phyloP scores from a whole-genome alignment of 345 rosid genomes.

The Brassica juncea region DNA sequence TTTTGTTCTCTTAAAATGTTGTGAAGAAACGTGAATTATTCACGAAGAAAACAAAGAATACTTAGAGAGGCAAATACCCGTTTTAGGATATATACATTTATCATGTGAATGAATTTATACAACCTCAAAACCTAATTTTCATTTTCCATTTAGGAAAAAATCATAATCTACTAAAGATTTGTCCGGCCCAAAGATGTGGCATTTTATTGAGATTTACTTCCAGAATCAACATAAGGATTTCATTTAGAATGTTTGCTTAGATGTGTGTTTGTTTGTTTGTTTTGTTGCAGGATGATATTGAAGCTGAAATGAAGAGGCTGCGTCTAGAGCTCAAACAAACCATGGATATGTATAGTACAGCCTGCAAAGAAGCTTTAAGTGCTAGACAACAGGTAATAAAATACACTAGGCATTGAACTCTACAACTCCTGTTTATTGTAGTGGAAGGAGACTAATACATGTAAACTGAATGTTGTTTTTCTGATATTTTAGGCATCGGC shows the following conservation, averaged over 20 bases:
- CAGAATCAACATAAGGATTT: not conserved
- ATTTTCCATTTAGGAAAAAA: too few species aligned
- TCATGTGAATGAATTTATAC: not conserved
- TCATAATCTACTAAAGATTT: not conserved
- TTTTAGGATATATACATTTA: not conserved
- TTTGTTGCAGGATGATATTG: constrained; percentile 68
- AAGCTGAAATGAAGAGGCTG: constrained; percentile 85
- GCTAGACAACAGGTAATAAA: constrained; percentile 71
- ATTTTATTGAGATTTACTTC: not conserved
- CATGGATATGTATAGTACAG: constrained; percentile 84
- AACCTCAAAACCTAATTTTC: not conserved
- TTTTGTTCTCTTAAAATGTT: not conserved
- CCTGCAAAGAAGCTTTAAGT: constrained; percentile 83
- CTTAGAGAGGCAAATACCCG: not conserved
- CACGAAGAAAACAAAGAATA: not conserved
- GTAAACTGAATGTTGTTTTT: not conserved
- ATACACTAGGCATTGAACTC: not conserved
- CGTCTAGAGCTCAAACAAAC: constrained; percentile 88
- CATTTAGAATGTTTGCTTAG: not conserved
- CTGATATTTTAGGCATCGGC: constrained; percentile 55
- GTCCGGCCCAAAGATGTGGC: not conserved
- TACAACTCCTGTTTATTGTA: not conserved
- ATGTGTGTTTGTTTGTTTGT: not conserved
- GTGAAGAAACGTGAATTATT: not conserved
- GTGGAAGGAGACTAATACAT: not conserved